Percentiles rank a stretch among this genome's conserved stretches.
Evolutionary conservation across 305 asterid species (phyloP).

Genomic region (Ilex paraguariensis): DNA sequence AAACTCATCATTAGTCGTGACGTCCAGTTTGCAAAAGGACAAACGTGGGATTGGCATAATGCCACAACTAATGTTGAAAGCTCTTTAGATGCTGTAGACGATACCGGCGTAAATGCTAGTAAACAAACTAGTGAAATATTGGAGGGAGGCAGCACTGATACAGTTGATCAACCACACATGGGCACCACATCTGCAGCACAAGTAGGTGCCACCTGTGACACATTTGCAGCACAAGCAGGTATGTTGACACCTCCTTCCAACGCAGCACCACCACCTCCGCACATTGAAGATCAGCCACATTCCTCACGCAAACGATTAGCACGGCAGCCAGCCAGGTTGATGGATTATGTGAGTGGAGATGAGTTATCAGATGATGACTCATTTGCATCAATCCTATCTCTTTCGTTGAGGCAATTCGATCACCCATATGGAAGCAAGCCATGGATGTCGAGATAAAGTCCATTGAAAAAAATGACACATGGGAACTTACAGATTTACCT

Average conservation of each 20-base stretch:
- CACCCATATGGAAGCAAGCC: neutral
- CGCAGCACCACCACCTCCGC: too few species aligned
- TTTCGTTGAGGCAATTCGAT: neutral
- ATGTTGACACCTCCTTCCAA: too few species aligned
- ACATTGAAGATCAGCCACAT: too few species aligned
- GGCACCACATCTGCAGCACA: too few species aligned
- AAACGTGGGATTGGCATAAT: neutral
- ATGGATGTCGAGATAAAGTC: slow-evolving; percentile 3
- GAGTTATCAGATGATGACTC: neutral
- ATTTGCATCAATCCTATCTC: neutral
- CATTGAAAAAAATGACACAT: neutral
- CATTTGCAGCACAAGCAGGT: too few species aligned
- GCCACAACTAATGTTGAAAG: neutral
- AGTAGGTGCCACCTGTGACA: too few species aligned
- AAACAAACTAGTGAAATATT: too few species aligned
- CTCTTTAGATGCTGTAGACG: neutral
- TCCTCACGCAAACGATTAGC: too few species aligned
- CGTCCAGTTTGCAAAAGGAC: slow-evolving; percentile 2
- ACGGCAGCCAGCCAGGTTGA: neutral
- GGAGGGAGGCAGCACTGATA: too few species aligned
- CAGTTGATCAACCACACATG: too few species aligned
- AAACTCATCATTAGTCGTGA: slow-evolving; percentile 1
- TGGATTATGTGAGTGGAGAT: neutral
- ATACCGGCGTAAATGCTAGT: neutral
- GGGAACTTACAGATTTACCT: neutral